Percentiles rank a stretch among this genome's conserved stretches.
phyloP scores from a whole-genome alignment of 495 filamentous ascomycete genomes.

The Pyrenopolyporus hunteri region DNA sequence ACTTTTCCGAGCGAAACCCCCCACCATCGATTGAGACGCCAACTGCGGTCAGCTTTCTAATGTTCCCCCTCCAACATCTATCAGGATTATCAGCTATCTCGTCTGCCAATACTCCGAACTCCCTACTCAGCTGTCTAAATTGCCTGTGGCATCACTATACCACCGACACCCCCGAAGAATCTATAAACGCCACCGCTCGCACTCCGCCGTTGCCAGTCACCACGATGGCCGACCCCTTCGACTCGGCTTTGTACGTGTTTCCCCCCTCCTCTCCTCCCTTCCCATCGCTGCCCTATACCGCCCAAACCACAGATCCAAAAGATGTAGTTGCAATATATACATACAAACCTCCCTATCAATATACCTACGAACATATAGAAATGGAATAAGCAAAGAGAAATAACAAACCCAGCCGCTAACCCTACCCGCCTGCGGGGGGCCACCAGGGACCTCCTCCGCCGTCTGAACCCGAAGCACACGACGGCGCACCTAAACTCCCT shows the following conservation, averaged over 20 bases:
- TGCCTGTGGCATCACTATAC: slow-evolving; percentile 17
- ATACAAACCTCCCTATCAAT: not conserved
- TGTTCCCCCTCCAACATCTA: slow-evolving; percentile 35
- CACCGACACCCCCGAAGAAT: not conserved
- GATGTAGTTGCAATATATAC: not conserved
- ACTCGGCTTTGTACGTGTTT: slow-evolving; percentile 78
- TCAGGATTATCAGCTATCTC: slow-evolving; percentile 11
- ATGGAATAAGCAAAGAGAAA: too few species aligned
- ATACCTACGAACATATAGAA: too few species aligned
- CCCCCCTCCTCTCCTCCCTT: slow-evolving; percentile 7
- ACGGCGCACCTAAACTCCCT: slow-evolving; percentile 82
- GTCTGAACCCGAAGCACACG: slow-evolving; percentile 92
- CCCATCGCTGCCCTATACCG: slow-evolving; percentile 7
- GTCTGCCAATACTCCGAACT: slow-evolving; percentile 3
- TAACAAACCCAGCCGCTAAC: too few species aligned
- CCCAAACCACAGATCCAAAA: not conserved
- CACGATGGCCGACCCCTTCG: slow-evolving; percentile 67
- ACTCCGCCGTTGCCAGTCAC: not conserved
- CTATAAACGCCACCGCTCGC: not conserved
- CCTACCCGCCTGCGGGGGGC: too few species aligned
- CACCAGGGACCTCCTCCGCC: slow-evolving; percentile 92
- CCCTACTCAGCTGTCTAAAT: slow-evolving; percentile 6
- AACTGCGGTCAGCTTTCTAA: slow-evolving; percentile 16
- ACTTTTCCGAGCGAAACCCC: slow-evolving; percentile 11
- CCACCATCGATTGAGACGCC: slow-evolving; percentile 25